phyloP scores from a whole-genome alignment of 345 rosid genomes.

The Populus euphratica region DNA sequence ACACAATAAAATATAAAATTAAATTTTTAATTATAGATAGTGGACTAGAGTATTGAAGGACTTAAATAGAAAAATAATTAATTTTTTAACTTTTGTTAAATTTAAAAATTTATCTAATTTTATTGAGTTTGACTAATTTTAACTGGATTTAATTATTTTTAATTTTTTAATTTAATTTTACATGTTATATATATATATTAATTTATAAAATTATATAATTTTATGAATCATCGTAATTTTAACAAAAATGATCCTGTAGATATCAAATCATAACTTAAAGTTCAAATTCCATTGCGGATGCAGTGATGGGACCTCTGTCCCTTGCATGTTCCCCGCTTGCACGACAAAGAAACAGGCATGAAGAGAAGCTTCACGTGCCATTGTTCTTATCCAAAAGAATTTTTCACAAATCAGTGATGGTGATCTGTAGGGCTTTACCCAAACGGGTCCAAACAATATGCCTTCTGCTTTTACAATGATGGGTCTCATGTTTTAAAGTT shows the following conservation, averaged over 20 bases:
- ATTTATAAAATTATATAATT: no score
- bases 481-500: neutral
- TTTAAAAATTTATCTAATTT: no score
- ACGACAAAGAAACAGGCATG: constrained; percentile 1
- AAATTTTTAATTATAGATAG: no score
- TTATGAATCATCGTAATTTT: no score
- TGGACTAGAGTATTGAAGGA: no score
- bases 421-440: neutral
- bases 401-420: constrained; percentile 5
- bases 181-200: no score
- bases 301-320: constrained; percentile 8
- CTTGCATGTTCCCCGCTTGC: constrained; percentile 12
- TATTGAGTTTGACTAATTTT: no score
- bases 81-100: no score
- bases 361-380: constrained; percentile 8
- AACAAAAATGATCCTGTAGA: neutral
- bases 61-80: no score
- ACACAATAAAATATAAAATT: no score
- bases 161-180: no score
- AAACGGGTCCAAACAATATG: neutral
- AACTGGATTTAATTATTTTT: no score
- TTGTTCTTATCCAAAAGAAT: neutral
- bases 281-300: neutral
- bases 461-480: neutral
- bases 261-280: neutral